Conservation (phyloP, 805 yeast genomes). For the Zygotorulaspora sp. region DNA sequence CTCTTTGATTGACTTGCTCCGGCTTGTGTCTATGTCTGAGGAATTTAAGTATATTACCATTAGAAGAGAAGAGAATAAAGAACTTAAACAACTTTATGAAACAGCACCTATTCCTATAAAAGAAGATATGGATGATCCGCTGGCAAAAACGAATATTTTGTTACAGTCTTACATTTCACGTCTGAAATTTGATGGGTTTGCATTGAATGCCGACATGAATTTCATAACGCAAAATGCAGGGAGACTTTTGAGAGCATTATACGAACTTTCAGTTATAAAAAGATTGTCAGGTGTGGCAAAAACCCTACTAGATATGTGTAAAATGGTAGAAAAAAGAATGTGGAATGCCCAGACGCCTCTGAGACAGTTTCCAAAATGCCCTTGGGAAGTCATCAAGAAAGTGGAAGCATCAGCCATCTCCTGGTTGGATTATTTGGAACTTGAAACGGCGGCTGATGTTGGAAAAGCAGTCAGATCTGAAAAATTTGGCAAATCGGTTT, state of each 20-base stretch:
- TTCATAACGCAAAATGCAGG: conserved; percentile 93
- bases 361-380: conserved; percentile 73
- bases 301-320: conserved; percentile 57
- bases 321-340: conserved; percentile 72
- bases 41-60: conserved; percentile 84
- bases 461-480: conserved; percentile 77
- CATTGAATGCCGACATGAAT: conserved; percentile 87
- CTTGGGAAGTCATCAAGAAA: conserved; percentile 61
- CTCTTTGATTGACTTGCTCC: conserved; percentile 66
- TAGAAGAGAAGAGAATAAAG: conserved; percentile 78
- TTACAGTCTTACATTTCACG: conserved; percentile 85
- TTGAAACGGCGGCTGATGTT: conserved; percentile 66
- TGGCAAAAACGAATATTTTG: conserved; percentile 73
- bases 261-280: conserved; percentile 66
- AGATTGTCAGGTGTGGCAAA: conserved; percentile 67
- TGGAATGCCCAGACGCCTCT: conserved; percentile 87
- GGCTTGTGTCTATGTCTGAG: conserved; percentile 72
- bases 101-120: conserved; percentile 83
- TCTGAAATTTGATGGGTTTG: conserved; percentile 76
- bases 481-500: conserved; percentile 55
- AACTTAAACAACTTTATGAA: conserved; percentile 62
- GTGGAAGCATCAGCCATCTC: conserved; percentile 81
- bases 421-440: conserved; percentile 66
- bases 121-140: conserved; percentile 63
- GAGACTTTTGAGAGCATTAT: conserved; percentile 77